Base-by-base conservation (phyloP, 768 basidiomycete genomes). In the Pisolithus tinctorius region DNA sequence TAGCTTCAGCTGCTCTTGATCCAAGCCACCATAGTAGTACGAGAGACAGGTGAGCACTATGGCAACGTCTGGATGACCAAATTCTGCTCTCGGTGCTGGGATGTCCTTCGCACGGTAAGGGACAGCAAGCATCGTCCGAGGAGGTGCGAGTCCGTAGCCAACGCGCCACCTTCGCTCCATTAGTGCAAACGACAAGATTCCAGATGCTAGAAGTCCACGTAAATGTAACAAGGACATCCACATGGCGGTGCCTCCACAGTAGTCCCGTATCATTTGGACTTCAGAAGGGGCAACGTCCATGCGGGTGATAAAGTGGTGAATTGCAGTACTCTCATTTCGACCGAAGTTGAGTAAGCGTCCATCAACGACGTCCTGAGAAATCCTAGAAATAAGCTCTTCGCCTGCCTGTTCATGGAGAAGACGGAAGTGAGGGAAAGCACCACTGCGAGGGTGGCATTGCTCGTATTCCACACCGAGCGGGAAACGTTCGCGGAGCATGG, bases 101-200 rank as follows among this genome's bases (percentile, higher is more conserved):
- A 70, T 55, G 23, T 74, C 72, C 48, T 69, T 72, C 0, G 71
- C 72, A 1, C 70, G 58, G 27, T 72, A 72, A 0, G 71, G 71
- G 1, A 72, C 72, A 0, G 71, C 71, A 4, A 72, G 55, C 59
- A 60, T 57, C 0, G 72, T 71, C 14, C 71, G 68, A 14, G 36
- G 4, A 4, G 52, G 61, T 38, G 69, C 53, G n/a, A 68, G 66
- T 6, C 71, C 71, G 55, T 69, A 74, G 47, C 73, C 68, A 6
- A 74, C 72, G 3, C 71, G 51, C 70, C 70, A 72, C 25, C 72
- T 58, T 26, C 67, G 66, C 2, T 72, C 69, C 36, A 40, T 61
- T 20, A 72, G 54, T 4, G 57, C 62, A 40, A 63, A 64, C 13
- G 62, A 27, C 2, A 72, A 56, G 17, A 72, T 66, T 0, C 68